Conservation (phyloP, 2,329 filamentous ascomycete species). For the Malbranchea zuffiana region DNA sequence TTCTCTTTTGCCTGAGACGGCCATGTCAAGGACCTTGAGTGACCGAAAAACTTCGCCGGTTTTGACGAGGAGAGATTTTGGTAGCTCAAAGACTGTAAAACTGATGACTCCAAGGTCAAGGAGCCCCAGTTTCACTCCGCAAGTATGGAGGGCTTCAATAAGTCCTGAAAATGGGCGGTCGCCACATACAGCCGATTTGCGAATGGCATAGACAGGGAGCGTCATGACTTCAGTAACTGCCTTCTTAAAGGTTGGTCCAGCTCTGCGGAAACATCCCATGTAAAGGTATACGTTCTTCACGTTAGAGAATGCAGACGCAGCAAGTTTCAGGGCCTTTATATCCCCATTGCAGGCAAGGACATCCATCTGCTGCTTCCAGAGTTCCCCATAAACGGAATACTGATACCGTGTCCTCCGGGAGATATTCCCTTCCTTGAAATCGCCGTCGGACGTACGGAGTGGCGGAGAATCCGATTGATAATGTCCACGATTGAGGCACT, state of each 20-base stretch:
- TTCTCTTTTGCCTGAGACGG: background rate
- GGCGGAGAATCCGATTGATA: background rate
- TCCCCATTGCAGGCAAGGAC: background rate
- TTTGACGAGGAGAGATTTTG: background rate
- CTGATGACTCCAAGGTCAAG: constrained; percentile 3
- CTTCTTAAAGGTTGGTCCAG: background rate
- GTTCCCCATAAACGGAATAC: background rate
- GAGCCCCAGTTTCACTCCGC: constrained; percentile 1
- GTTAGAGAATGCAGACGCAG: background rate
- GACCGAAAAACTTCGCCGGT: background rate
- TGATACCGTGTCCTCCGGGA: no score
- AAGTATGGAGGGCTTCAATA: constrained; percentile 1
- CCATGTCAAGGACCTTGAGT: constrained; percentile 1
- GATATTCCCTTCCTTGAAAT: constrained; percentile 3
- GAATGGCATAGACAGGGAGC: constrained; percentile 2
- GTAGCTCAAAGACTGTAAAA: constrained; percentile 3
- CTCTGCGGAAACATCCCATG: constrained; percentile 1
- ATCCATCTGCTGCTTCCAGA: constrained; percentile 3
- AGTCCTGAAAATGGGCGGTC: constrained; percentile 4
- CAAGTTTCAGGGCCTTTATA: background rate
- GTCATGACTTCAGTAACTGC: background rate
- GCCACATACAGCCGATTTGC: constrained; percentile 4
- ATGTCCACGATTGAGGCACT: background rate
- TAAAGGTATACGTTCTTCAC: background rate
- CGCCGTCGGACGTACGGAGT: background rate